phyloP scores from a whole-genome alignment of 345 rosid genomes.

The Populus deltoides region DNA sequence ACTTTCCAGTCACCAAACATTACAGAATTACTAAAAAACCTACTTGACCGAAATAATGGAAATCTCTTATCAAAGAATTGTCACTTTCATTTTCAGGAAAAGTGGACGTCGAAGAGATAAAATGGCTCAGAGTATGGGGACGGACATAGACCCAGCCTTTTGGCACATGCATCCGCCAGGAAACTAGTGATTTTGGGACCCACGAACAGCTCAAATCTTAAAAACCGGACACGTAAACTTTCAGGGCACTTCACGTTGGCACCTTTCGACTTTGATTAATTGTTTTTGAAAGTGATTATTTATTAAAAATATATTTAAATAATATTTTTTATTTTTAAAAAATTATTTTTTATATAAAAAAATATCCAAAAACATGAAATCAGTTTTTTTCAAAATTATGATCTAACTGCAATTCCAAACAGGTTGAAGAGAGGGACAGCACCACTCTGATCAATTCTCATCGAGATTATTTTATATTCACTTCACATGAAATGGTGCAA shows the following conservation, averaged over 20 bases:
- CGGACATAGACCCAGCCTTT: conserved; percentile 41
- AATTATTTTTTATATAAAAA: too few species aligned
- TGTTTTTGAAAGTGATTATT: background rate
- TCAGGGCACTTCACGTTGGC: conserved; percentile 12
- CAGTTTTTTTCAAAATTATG: too few species aligned
- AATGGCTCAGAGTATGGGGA: conserved; percentile 36
- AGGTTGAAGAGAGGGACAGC: too few species aligned
- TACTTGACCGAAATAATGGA: background rate
- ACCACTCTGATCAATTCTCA: too few species aligned
- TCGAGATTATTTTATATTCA: too few species aligned
- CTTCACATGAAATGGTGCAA: background rate
- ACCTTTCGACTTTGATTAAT: background rate
- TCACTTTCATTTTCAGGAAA: conserved; percentile 16
- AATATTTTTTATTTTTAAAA: too few species aligned
- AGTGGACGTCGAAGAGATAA: conserved; percentile 16
- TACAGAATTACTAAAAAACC: background rate
- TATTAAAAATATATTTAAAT: too few species aligned
- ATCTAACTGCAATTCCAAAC: too few species aligned
- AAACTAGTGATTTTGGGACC: conserved; percentile 24
- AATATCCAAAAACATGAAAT: too few species aligned
- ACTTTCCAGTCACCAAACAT: background rate
- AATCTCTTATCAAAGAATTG: conserved; percentile 3
- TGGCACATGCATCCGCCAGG: conserved; percentile 51
- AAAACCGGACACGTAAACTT: conserved; percentile 4
- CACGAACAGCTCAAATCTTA: conserved; percentile 25